Evolutionary conservation across 345 rosid genomes (phyloP), one percentile per base, ranked within the genome.

Genomic region (Gossypium anomalum): DNA sequence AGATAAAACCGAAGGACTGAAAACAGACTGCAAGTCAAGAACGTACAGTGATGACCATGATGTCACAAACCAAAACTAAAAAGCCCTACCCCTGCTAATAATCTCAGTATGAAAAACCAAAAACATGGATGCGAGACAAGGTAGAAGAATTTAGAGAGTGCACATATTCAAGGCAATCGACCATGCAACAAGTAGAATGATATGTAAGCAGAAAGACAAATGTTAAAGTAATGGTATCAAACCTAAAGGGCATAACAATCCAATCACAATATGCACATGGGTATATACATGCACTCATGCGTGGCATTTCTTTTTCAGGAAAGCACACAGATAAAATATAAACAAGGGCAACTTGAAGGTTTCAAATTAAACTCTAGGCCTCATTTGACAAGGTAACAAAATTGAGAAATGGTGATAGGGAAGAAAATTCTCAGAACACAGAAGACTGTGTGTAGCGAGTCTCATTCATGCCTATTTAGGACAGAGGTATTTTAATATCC

Each of bases 1-100:
- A 71, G 97, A 86, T 73, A 92, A 79, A 67, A 90, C 83, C 73
- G 97, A 90, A 27, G 95, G 87, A 80, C 93, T 86, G 75, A 86
- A 87, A 67, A 92, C 90, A 64, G 97, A 89, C 93, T 92, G 92
- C 87, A 83, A 51, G 72, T 15, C 38, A 77, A 70, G 47, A 62
- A 75, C 22, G 71, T 9, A 57, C 2, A 48, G 19, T 17, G 57
- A 47, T 14, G 65, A 62, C 48, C 51, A 15, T 44, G 57, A 73
- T 11, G 29, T n/a, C 61, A 67, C 56, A 75, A 57, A 67, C 15
- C 61, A 75, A 25, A 11, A 58, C 47, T 2, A n/a, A 56, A 38
- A 56, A 14, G 6, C 5, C 20, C 17, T 29, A 61, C 9, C 45
- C 38, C 56, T 7, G 27, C 20, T 68, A 9, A 23, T 49, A 38